Base-by-base conservation (phyloP, 495 filamentous ascomycete genomes). In the Annulohypoxylon bovei region DNA sequence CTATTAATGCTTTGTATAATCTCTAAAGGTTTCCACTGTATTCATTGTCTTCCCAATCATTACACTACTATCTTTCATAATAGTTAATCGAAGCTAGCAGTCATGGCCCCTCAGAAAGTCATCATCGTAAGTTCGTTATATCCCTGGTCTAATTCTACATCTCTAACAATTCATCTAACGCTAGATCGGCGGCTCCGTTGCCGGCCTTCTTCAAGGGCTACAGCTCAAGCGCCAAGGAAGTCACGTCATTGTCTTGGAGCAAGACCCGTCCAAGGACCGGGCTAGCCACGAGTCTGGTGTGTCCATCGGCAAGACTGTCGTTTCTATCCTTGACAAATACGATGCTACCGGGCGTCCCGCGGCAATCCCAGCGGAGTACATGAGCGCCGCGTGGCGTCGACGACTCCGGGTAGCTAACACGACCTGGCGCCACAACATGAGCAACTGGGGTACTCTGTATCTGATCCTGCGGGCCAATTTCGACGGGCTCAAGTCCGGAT, bases 171-270 rank as follows among this genome's bases (percentile, higher is more conserved):
- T 4, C 11, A 5, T 12, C 6, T 12, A 2, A 4, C 6, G 3
- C 9, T 47, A 47, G 44, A 47, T 47, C 22, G 44, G 44, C 5
- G 44, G 44, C 22, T 47, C 44, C 3, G 44, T 47, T 20, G 44
- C 44, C 18, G 44, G 44, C 8, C 44, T 47, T 47, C 44, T 47
- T 25, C 44, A 47, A 25, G 44, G 44, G 5, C 12, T 47, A 9
- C 44, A 47, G 16, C 44, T 47, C 6, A 47, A 47, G 44, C 44
- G 44, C 44, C 44, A 47, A 47, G 44, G 44, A 4, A 47, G 44
- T 25, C 44, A 47, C 8, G 44, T 47, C 44, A 11, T 47, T 12
- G 44, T 47, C 7, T 25, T 47, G 44, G 44, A 47, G 18, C 44
- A 47, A 25, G 44, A 47, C 44, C 44, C 44, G 16, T 47, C 44